phyloP scores from a whole-genome alignment of 805 yeast genomes.

The Nakazawaea wickerhamii region DNA sequence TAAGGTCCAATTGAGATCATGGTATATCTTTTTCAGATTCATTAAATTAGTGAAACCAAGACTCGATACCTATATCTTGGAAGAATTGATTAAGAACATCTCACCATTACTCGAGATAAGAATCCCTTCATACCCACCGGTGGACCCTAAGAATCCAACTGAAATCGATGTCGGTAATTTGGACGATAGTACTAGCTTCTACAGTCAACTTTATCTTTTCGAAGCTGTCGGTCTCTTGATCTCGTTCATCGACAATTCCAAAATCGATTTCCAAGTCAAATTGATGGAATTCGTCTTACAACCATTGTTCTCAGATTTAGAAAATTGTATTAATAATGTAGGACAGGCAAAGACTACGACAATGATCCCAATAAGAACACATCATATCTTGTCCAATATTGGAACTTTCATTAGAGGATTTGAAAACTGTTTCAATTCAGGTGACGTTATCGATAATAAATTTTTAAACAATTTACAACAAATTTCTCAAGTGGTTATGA shows the following conservation, averaged over 20 bases:
- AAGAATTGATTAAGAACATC: conserved; percentile 53
- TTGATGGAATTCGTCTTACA: conserved; percentile 63
- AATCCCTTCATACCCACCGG: conserved; percentile 27
- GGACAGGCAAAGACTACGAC: conserved; percentile 31
- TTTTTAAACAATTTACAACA: conserved; percentile 27
- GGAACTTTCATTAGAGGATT: conserved; percentile 89
- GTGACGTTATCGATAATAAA: conserved; percentile 27
- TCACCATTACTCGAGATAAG: conserved; percentile 59
- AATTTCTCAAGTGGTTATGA: conserved; percentile 70
- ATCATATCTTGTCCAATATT: conserved; percentile 81
- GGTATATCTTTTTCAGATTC: conserved; percentile 86
- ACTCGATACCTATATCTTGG: conserved; percentile 44
- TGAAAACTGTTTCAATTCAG: conserved; percentile 33
- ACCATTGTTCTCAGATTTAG: conserved; percentile 71
- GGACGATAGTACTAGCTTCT: conserved; percentile 65
- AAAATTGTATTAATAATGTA: conserved; percentile 46
- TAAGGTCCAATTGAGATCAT: conserved; percentile 76
- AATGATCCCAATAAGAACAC: conserved; percentile 62
- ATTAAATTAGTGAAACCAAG: conserved; percentile 70
- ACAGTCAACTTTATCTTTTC: conserved; percentile 73
- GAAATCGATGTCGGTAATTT: conserved; percentile 34
- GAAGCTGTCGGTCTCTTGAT: conserved; percentile 83
- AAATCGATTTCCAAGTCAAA: conserved; percentile 34
- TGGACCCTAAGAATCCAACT: conserved; percentile 27
- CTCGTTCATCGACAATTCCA: conserved; percentile 40